These are phyloP conservation scores for Flaveria sonorensis DNA, from an alignment of 129 eudicot genomes.

Conservation along the genomic window DNA sequence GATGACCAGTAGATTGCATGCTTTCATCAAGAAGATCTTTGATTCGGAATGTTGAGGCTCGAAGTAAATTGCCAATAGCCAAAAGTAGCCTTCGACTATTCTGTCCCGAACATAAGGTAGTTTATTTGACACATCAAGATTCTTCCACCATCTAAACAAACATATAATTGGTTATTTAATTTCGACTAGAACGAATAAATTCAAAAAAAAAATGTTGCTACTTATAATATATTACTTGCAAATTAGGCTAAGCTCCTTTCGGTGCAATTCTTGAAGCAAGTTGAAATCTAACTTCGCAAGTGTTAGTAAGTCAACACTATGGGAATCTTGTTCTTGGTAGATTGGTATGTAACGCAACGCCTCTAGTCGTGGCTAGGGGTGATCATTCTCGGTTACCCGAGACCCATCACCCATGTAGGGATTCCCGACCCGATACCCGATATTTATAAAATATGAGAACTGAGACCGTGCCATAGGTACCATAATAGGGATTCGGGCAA, in stretches of 20 bases:
- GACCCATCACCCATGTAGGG: too few species aligned
- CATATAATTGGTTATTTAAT: neutral
- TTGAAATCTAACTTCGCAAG: constrained; percentile 61
- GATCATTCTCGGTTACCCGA: too few species aligned
- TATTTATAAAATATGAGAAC: too few species aligned
- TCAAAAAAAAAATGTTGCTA: neutral
- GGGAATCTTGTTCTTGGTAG: constrained; percentile 42
- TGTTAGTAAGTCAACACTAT: constrained; percentile 28
- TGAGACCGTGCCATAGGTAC: too few species aligned
- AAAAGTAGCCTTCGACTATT: constrained; percentile 55
- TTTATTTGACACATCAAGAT: constrained; percentile 30
- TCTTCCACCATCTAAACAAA: constrained; percentile 4
- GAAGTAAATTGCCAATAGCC: constrained; percentile 42
- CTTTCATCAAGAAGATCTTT: constrained; percentile 37
- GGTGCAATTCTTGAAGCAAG: constrained; percentile 45
- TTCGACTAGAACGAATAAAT: neutral
- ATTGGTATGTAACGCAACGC: constrained; percentile 40
- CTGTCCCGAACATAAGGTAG: constrained; percentile 58
- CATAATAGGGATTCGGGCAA: too few species aligned
- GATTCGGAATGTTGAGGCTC: constrained; percentile 44
- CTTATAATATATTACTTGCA: constrained; percentile 15
- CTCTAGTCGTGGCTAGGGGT: constrained; percentile 46
- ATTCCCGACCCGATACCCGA: too few species aligned
- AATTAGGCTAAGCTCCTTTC: constrained; percentile 41
- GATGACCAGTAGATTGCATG: constrained; percentile 28